These are phyloP conservation scores for Leccinum ochraceum DNA, from an alignment of 768 basidiomycete species.

Conservation along the genomic window DNA sequence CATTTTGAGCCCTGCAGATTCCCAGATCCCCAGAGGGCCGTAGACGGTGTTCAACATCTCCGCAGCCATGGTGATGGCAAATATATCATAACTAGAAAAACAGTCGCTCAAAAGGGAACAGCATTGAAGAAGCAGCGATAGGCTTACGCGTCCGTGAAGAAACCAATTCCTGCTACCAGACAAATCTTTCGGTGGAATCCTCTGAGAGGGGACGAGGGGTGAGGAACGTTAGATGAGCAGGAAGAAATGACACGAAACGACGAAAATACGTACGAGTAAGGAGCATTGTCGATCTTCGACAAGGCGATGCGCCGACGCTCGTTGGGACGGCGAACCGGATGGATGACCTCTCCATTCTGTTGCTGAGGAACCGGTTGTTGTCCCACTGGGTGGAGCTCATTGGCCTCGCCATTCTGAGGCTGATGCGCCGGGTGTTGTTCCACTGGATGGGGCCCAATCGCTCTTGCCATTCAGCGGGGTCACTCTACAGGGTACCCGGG, in stretches of 20 bases:
- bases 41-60: slow-evolving; percentile 84
- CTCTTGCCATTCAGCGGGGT: neutral
- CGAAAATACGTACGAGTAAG: slow-evolving; percentile 1
- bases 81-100: slow-evolving; percentile 62
- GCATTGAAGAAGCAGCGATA: neutral
- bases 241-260: neutral
- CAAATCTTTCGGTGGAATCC: slow-evolving; percentile 82
- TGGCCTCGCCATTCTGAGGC: neutral
- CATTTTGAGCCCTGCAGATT: slow-evolving; percentile 73
- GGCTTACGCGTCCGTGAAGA: slow-evolving; percentile 80
- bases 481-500: neutral
- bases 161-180: slow-evolving; percentile 71
- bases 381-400: neutral
- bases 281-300: neutral
- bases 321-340: neutral
- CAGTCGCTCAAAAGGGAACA: neutral
- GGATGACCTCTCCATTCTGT: neutral
- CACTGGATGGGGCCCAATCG: neutral
- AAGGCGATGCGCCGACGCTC: slow-evolving; percentile 6
- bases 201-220: slow-evolving; percentile 32
- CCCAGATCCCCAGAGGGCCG: slow-evolving; percentile 36
- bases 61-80: slow-evolving; percentile 82
- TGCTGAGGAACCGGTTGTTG: neutral
- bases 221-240: neutral
- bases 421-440: neutral